Conservation (phyloP, 2,329 filamentous ascomycete genomes). For the Sarocladiaceae sp. region DNA sequence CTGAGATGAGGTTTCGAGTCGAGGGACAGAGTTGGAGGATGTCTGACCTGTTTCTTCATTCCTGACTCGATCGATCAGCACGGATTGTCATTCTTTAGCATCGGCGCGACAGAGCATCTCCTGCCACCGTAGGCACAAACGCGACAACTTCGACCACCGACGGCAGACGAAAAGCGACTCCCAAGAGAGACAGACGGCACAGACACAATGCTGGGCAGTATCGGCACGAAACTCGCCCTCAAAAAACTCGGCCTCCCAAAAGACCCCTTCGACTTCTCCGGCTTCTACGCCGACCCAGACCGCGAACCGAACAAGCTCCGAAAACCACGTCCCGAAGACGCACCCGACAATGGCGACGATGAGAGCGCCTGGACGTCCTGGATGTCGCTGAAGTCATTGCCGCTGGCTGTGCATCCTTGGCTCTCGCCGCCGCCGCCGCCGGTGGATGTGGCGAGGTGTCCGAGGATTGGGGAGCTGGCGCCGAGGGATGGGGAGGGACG, state of each 20-base stretch:
- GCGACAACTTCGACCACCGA: neutral
- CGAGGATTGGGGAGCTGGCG: constrained; percentile 42
- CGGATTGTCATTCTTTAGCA: neutral
- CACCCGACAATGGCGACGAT: constrained; percentile 21
- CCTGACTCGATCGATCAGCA: neutral
- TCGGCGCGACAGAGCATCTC: neutral
- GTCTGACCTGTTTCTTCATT: neutral
- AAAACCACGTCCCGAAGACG: constrained; percentile 27
- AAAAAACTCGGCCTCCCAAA: constrained; percentile 51
- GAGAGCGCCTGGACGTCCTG: constrained; percentile 36
- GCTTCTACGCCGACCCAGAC: constrained; percentile 20
- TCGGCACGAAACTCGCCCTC: constrained; percentile 55
- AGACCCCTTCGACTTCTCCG: constrained; percentile 41
- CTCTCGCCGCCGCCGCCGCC: constrained; percentile 46
- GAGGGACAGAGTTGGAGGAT: neutral
- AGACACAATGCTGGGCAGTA: constrained; percentile 47
- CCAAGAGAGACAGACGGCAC: too few relatives aligned
- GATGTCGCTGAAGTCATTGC: constrained; percentile 46
- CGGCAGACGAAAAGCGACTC: neutral
- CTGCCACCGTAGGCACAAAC: neutral
- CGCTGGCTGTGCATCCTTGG: constrained; percentile 50
- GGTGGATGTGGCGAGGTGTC: constrained; percentile 40
- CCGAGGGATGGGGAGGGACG: constrained; percentile 42
- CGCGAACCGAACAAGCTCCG: constrained; percentile 27
- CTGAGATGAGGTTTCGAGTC: neutral